Evolutionary conservation across 2,329 filamentous ascomycete genomes (phyloP), one percentile per base, ranked within the genome.

Genomic region (Fusarium denticulatum): DNA sequence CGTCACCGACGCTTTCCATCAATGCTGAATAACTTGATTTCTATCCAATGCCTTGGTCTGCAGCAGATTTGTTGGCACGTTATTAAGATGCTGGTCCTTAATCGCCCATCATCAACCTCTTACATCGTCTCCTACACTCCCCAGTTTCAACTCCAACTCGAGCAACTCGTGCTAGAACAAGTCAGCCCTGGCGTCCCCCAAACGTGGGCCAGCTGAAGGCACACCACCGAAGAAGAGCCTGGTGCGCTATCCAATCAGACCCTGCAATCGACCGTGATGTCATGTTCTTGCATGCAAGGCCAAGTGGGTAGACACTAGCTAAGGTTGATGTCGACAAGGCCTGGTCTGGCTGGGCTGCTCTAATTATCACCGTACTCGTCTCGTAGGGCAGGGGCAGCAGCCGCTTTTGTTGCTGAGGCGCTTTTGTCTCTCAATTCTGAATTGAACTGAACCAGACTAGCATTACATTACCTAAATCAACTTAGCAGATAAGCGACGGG

Each of bases 181-280:
- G 60, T 72, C 71, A 74, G 71, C 71, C 71, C 62, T 72, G 68
- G 71, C 70, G 67, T 62, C 56, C 64, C 50, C 71, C 56, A 57
- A 67, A 67, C 69, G 70, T 66, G 65, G 65, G 43, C 66, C 72
- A 74, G 72, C 72, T 75, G 73, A 73, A 75, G 64, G 53, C 73
- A 63, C 69, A 73, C 69, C 72, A 75, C 73, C 73, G 73, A 75
- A 37, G 63, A 74, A 75, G 70, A 76, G 67, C 73, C 73, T 63
- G 62, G 52, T 60, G 45, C 36, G 32, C 49, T 46, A 43, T 36
- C 72, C 73, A 75, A 75, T 75, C 67, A 71, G 32, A 49, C 32
- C 28, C 39, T 40, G 34, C 32, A 52, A 53, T 37, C 47, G 46
- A 37, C 46, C 43, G 70, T 75, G 73, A 75, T 75, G 73, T 76